phyloP scores from a whole-genome alignment of 164 flowering plant species.

The Piper betle region DNA sequence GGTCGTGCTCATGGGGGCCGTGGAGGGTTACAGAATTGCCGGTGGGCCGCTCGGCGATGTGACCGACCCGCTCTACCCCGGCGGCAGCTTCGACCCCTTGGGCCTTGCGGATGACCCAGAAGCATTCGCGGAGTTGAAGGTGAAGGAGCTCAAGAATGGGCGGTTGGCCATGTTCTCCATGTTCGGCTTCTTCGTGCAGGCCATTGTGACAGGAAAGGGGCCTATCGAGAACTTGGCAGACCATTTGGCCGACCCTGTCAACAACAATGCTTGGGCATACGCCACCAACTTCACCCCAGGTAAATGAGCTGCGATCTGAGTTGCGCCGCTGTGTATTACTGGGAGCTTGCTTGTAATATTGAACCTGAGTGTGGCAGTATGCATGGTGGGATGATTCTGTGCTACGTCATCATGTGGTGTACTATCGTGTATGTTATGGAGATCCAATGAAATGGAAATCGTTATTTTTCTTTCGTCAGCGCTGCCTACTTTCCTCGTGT shows the following conservation, averaged over 20 bases:
- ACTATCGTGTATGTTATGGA: too few species aligned
- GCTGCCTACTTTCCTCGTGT: too few species aligned
- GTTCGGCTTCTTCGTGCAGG: slow-evolving; percentile 8
- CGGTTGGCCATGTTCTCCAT: slow-evolving; percentile 8
- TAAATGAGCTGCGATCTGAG: slow-evolving; percentile 5
- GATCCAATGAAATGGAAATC: too few species aligned
- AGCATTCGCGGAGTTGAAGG: slow-evolving; percentile 6
- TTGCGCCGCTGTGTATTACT: too few species aligned
- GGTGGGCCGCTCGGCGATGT: slow-evolving; percentile 12
- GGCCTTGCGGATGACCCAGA: slow-evolving; percentile 8
- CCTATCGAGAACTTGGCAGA: slow-evolving; percentile 6
- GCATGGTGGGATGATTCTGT: too few species aligned
- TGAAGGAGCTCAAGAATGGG: slow-evolving; percentile 8
- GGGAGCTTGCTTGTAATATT: too few species aligned
- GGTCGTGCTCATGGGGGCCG: slow-evolving; percentile 11
- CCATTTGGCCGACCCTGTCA: slow-evolving; percentile 7
- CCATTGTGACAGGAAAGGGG: slow-evolving; percentile 8
- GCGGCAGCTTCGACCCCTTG: slow-evolving; percentile 10
- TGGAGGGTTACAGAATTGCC: slow-evolving; percentile 11
- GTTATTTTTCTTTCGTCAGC: too few species aligned
- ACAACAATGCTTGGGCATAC: slow-evolving; percentile 9
- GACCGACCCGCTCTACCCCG: slow-evolving; percentile 11
- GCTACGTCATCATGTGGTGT: too few species aligned
- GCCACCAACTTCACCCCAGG: slow-evolving; percentile 10
- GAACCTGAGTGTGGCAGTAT: too few species aligned